These are phyloP conservation scores for Penicillium sp. DNA, from an alignment of 2,329 filamentous ascomycete genomes.

Conservation along the genomic window DNA sequence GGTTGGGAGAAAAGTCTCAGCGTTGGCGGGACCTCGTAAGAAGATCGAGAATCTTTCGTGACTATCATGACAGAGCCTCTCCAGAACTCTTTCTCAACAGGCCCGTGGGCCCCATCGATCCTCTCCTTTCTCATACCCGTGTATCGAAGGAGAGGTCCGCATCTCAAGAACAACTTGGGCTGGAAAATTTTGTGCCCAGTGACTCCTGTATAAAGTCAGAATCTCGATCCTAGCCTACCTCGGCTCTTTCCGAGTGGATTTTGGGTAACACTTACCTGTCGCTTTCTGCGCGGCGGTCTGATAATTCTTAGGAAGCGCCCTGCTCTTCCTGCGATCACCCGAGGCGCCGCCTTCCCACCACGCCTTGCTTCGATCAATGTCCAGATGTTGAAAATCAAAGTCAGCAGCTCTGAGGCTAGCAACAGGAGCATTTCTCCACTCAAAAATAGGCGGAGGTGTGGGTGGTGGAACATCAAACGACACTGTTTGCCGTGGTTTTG, in stretches of 20 bases:
- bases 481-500: slow-evolving; percentile 45
- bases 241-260: too few relatives aligned
- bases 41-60: slow-evolving; percentile 80
- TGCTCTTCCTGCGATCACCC: slow-evolving; percentile 52
- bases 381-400: slow-evolving; percentile 60
- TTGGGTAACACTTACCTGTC: slow-evolving; percentile 32
- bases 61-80: slow-evolving; percentile 95
- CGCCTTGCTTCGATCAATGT: slow-evolving; percentile 58
- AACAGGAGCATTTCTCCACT: slow-evolving; percentile 71
- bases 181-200: slow-evolving; percentile 68
- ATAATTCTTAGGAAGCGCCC: slow-evolving; percentile 45
- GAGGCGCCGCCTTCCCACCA: slow-evolving; percentile 75
- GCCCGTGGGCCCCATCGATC: slow-evolving; percentile 38
- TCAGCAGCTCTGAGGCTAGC: slow-evolving; percentile 63
- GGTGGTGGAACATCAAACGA: slow-evolving; percentile 53
- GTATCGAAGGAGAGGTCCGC: slow-evolving; percentile 87
- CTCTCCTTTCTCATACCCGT: slow-evolving; percentile 72
- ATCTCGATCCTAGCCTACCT: background rate
- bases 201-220: slow-evolving; percentile 46
- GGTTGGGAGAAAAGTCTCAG: slow-evolving; percentile 86
- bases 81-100: slow-evolving; percentile 76
- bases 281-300: slow-evolving; percentile 40
- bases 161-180: slow-evolving; percentile 81
- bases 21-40: slow-evolving; percentile 75
- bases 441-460: slow-evolving; percentile 53